Evolutionary conservation across 768 basidiomycete genomes (phyloP).

Genomic region (Suillus subluteus): DNA sequence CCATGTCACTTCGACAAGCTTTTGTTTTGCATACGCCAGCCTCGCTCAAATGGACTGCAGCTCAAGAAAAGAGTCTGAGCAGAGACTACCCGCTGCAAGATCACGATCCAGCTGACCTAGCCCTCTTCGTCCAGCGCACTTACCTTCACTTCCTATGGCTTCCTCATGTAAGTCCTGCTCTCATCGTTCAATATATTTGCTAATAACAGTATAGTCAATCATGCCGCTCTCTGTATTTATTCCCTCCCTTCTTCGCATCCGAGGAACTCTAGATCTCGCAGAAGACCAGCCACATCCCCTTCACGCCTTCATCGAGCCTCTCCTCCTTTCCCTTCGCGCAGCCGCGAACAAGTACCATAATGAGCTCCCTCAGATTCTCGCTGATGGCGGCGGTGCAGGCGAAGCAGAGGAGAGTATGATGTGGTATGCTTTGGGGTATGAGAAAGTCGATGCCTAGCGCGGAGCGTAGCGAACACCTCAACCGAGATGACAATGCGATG

Average conservation of each 20-base stretch:
- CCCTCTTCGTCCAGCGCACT: constrained; percentile 60
- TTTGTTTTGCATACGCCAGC: constrained; percentile 24
- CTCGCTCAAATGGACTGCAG: constrained; percentile 52
- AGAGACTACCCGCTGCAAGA: constrained; percentile 59
- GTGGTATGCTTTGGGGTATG: constrained; percentile 73
- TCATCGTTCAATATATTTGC: constrained; percentile 11
- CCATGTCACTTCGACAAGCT: constrained; percentile 19
- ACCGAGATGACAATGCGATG: constrained; percentile 31
- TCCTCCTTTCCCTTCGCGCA: constrained; percentile 62
- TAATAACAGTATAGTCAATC: constrained; percentile 53
- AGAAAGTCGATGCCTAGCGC: constrained; percentile 47
- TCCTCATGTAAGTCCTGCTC: constrained; percentile 57
- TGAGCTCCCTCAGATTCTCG: constrained; percentile 64
- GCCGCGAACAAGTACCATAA: constrained; percentile 63
- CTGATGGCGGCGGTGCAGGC: constrained; percentile 60
- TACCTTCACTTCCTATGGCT: constrained; percentile 83
- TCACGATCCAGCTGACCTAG: constrained; percentile 47
- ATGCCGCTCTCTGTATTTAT: constrained; percentile 66
- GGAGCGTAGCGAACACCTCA: constrained; percentile 29
- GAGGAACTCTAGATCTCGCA: constrained; percentile 30
- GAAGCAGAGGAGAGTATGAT: constrained; percentile 74
- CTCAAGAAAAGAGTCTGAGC: constrained; percentile 61
- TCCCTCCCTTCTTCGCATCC: constrained; percentile 57
- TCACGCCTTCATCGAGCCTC: constrained; percentile 59
- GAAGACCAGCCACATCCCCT: constrained; percentile 50